Evolutionary conservation across 1,139 yeast species (phyloP), one percentile per base, ranked within the genome.

Genomic region (Ashbya aceris): DNA sequence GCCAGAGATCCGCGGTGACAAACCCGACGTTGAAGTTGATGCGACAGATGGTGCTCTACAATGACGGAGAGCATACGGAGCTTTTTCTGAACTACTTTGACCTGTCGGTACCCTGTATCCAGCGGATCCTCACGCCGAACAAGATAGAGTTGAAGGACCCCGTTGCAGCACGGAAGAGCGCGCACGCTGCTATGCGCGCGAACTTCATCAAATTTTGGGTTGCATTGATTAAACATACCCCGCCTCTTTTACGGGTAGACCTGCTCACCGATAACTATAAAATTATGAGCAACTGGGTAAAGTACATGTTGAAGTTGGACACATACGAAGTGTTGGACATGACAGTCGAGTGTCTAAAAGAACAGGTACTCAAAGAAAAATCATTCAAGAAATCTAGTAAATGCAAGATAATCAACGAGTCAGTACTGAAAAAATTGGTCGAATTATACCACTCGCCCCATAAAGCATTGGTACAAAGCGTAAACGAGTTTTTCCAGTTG

Each of bases 331-430:
- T 71, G 1, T 62, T 79, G 26, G 48, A 50, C 1, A 50, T 56
- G 26, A 66, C 80, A 0, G 46, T 86, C 2, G 57, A 62, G 0
- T 70, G 77, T 29, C 63, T 86, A 42, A 74, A 69, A 11, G 54
- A 65, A 1, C 66, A 67, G 28, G 70, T 89, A 2, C 57, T 86
- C 33, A 60, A 64, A 28, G 96, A 89, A 51, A 57, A 68, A 1
- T 68, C 74, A 11, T 82, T 79, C 55, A 75, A 77, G 49, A 80
- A 79, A 53, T 68, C 80, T 44, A 74, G 87, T 1, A 89, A 87
- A 58, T 74, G 86, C 51, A 77, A 77, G 49, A 73, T 87, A 13
- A 74, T 89, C 54, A 86, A 84, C 53, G 97, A 89, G 54, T 76
- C 83, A 69, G 76, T 82, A 27, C 60, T 87, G 50, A 70, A 72